Percentiles rank a stretch among this genome's conserved stretches.
phyloP scores from a whole-genome alignment of 1,284 basidiomycete species.

The Ustilago curta region DNA sequence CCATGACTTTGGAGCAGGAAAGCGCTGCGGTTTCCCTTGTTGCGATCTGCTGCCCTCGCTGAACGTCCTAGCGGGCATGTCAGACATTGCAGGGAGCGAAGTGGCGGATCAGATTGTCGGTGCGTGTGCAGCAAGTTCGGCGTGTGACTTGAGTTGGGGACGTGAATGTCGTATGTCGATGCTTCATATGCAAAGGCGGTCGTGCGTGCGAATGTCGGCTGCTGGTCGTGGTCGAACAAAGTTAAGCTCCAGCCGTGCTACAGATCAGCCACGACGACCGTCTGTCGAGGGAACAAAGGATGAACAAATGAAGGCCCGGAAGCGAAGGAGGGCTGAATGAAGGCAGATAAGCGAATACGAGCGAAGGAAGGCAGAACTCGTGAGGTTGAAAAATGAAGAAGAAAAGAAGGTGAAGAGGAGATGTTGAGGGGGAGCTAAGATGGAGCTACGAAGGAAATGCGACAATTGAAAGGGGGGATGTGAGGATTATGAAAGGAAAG shows the following conservation, averaged over 20 bases:
- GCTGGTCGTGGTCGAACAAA: neutral
- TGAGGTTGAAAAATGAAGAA: neutral
- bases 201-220: neutral
- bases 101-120: neutral
- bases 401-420: neutral
- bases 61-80: slow-evolving; percentile 26
- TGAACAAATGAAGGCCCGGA: slow-evolving; percentile 1
- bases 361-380: neutral
- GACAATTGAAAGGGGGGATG: neutral
- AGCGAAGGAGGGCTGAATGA: slow-evolving; percentile 1
- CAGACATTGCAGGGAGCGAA: slow-evolving; percentile 26
- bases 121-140: neutral
- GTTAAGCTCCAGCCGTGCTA: neutral
- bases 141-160: slow-evolving; percentile 5
- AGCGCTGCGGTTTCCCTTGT: slow-evolving; percentile 7
- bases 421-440: neutral
- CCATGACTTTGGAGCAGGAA: neutral
- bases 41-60: slow-evolving; percentile 26
- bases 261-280: slow-evolving; percentile 4
- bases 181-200: slow-evolving; percentile 6
- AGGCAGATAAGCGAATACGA: neutral
- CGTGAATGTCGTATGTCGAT: slow-evolving; percentile 4
- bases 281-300: neutral
- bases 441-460: neutral
- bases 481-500: neutral